phyloP scores from a whole-genome alignment of 2,329 filamentous ascomycete species.

The Neonectria faginata region DNA sequence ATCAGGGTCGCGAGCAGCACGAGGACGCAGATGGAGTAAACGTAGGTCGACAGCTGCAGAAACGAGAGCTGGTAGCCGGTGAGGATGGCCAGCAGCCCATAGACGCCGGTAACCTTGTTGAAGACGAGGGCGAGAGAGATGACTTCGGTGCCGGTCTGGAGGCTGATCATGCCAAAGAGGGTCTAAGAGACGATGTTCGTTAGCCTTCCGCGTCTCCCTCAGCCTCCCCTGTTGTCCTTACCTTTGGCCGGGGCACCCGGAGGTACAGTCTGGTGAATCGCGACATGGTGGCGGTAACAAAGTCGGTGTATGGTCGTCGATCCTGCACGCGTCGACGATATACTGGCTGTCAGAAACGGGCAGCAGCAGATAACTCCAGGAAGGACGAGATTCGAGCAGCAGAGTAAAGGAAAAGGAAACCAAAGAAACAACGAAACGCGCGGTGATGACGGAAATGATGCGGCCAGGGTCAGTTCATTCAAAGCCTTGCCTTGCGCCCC shows the following conservation, averaged over 20 bases:
- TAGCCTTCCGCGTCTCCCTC: constrained; percentile 27
- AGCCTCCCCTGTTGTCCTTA: constrained; percentile 42
- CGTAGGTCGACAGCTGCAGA: constrained; percentile 89
- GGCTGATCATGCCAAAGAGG: constrained; percentile 86
- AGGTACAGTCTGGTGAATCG: constrained; percentile 53
- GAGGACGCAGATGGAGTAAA: constrained; percentile 83
- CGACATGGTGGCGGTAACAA: constrained; percentile 46
- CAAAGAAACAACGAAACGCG: constrained; percentile 31
- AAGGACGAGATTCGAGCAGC: constrained; percentile 25
- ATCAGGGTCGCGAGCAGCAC: constrained; percentile 75
- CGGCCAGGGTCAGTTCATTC: constrained; percentile 39
- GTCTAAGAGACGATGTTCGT: constrained; percentile 63
- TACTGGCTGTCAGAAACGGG: constrained; percentile 13
- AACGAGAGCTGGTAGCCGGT: constrained; percentile 87
- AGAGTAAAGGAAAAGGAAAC: constrained; percentile 27
- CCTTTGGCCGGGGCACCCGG: constrained; percentile 56
- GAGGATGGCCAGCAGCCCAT: constrained; percentile 88
- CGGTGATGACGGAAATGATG: constrained; percentile 44
- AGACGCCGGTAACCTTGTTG: constrained; percentile 93
- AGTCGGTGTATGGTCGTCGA: constrained; percentile 11
- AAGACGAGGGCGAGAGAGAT: constrained; percentile 85
- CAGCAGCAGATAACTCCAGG: constrained; percentile 16
- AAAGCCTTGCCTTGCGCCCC: constrained; percentile 28
- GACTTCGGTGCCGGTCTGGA: constrained; percentile 87
- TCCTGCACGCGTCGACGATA: constrained; percentile 5